Percentiles rank a stretch among this genome's conserved stretches.
Evolutionary conservation across 345 rosid genomes (phyloP).

Genomic region (Gossypium herbaceum): DNA sequence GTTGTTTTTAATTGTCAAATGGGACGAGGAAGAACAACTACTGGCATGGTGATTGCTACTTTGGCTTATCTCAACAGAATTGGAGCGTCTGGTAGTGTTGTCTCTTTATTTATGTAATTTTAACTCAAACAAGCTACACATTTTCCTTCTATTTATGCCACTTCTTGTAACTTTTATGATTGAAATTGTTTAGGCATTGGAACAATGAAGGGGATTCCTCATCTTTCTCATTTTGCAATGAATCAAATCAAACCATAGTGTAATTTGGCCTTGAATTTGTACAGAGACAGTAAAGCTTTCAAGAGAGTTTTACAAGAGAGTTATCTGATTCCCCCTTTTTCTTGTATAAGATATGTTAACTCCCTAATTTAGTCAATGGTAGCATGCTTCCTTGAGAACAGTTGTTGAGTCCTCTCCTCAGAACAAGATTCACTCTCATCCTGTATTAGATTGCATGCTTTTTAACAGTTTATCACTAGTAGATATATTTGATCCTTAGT

Average conservation of each 20-base stretch:
- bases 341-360: neutral
- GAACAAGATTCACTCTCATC: neutral
- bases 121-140: neutral
- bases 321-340: neutral
- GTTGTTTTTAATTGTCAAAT: conserved; percentile 94
- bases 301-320: no score
- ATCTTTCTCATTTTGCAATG: neutral
- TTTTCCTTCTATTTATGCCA: conserved; percentile 6
- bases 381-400: neutral
- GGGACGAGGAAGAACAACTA: conserved; percentile 99
- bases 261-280: no score
- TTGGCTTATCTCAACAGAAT: conserved; percentile 83
- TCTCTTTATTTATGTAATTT: conserved; percentile 8
- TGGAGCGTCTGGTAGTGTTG: conserved; percentile 73
- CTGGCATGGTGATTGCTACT: conserved; percentile 98
- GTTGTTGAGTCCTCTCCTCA: neutral
- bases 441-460: neutral
- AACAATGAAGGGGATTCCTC: no score
- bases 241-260: no score
- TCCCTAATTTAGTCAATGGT: neutral
- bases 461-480: neutral
- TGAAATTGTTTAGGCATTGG: no score
- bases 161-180: neutral
- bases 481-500: neutral
- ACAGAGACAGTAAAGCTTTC: no score